A percentile compares a stretch with the other conserved stretches of the same genome.
Evolutionary conservation across 73 alveolate genomes (phyloP).

Genomic region (Paramecium octaurelia): DNA sequence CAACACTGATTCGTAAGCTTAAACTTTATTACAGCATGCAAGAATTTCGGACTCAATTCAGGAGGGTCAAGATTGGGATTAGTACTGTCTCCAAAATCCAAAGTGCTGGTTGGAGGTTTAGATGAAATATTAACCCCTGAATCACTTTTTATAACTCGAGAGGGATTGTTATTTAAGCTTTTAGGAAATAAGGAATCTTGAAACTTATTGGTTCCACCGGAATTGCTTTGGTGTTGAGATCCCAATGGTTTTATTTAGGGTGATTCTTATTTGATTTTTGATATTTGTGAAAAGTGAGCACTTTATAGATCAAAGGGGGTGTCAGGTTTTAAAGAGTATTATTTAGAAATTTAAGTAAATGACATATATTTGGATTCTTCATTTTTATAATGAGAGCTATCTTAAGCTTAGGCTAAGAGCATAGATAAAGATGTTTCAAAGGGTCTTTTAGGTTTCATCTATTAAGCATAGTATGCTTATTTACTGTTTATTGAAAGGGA

Average conservation of each 20-base stretch:
- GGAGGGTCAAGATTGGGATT: constrained; percentile 41
- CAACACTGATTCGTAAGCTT: constrained; percentile 31
- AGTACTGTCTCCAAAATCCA: constrained; percentile 39
- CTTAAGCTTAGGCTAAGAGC: constrained; percentile 47
- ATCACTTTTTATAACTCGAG: neutral
- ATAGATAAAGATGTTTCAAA: constrained; percentile 43
- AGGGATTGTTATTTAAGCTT: neutral
- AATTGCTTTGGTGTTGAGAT: neutral
- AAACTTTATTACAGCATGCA: neutral
- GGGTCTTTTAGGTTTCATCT: neutral
- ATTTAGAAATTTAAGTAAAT: constrained; percentile 3
- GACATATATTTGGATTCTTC: constrained; percentile 24
- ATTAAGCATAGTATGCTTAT: constrained; percentile 5
- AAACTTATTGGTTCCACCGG: constrained; percentile 31
- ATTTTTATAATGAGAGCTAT: constrained; percentile 31
- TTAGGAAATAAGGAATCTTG: constrained; percentile 16
- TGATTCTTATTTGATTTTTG: constrained; percentile 27
- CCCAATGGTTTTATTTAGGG: neutral
- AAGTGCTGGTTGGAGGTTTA: constrained; percentile 3
- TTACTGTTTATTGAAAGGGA: neutral
- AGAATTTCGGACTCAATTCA: constrained; percentile 5
- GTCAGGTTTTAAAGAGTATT: neutral
- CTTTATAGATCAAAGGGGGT: neutral
- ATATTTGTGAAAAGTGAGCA: constrained; percentile 45
- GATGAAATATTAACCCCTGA: constrained; percentile 1